phyloP scores from a whole-genome alignment of 495 filamentous ascomycete genomes.

The Massariosphaeria phaeospora region DNA sequence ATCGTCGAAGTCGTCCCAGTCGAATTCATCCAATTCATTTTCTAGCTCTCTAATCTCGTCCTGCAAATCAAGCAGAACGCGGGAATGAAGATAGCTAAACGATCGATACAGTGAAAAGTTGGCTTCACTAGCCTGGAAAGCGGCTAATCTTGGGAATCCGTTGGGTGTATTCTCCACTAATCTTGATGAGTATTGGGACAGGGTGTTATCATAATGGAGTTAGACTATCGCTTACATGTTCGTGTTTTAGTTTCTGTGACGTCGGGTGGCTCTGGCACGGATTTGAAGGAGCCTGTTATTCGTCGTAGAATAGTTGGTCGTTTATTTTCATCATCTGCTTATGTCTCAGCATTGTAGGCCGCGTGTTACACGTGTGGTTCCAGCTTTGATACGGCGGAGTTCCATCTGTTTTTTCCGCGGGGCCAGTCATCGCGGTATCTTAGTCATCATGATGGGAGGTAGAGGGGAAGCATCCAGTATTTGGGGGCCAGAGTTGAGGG shows the following conservation, averaged over 20 bases:
- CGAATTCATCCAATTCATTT: constrained; percentile 35
- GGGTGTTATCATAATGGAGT: background rate
- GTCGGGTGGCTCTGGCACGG: constrained; percentile 10
- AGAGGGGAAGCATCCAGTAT: background rate
- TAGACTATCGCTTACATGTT: constrained; percentile 18
- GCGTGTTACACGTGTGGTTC: background rate
- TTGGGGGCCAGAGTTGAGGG: constrained; percentile 14
- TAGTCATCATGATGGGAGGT: background rate
- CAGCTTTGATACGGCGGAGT: too few relatives aligned
- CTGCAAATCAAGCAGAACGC: constrained; percentile 39
- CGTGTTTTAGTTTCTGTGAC: constrained; percentile 26
- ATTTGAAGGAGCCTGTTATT: constrained; percentile 27
- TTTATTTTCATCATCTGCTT: constrained; percentile 4
- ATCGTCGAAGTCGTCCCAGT: constrained; percentile 31
- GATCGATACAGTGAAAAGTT: constrained; percentile 42
- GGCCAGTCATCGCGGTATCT: too few relatives aligned
- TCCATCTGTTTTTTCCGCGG: too few relatives aligned
- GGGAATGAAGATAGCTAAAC: constrained; percentile 40
- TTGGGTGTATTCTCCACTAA: constrained; percentile 38
- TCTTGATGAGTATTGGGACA: background rate
- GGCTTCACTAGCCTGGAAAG: constrained; percentile 37
- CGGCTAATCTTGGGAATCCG: constrained; percentile 42
- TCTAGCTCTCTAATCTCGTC: constrained; percentile 40
- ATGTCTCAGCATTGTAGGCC: background rate
- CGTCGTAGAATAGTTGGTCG: constrained; percentile 15